Base-by-base conservation (phyloP, 352 stramenopile species). In the Pythium aphanidermatum region DNA sequence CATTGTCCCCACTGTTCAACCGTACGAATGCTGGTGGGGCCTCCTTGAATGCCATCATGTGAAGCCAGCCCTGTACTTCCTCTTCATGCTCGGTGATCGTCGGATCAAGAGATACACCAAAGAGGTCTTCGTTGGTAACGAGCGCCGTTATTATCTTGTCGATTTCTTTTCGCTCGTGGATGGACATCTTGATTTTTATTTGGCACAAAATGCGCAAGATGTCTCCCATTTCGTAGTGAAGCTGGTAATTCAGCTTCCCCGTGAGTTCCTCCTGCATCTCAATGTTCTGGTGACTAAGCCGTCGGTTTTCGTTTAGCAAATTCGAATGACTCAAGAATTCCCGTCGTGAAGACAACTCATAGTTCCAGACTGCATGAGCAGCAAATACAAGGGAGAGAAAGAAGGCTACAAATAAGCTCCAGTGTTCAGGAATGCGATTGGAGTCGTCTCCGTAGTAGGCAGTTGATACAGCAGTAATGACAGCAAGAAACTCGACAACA, bases 191-290 rank as follows among this genome's bases (percentile, higher is more conserved):
- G 27, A 83, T 40, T 39, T 86, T 86, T 26, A 86, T 66, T 39
- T 83, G 70, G 38, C 70, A 86, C 11, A 86, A 46, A 33, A 86
- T 75, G n/a, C 70, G 70, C 26, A 86, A 35, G 27, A 86, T 83
- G 44, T 83, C 74, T 23, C 68, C 70, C 74, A 86, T 86, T 46
- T 85, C 73, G 54, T 85, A 85, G 34, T 85, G 70, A 19, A 85
- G 34, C 28, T 85, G 68, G 35, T 81, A 81, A 47, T 78, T 73
- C 3, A 76, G 58, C 23, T 85, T 85, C 8, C 54, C 63, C 3
- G 70, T 75, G 14, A 85, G 58, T 17, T 85, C 70, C 34, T 83
- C 73, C 31, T 83, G 78, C 49, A 81, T 78, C 42, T 80, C 68
- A 17, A 85, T 65, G 55, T 85, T 85, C 30, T 74, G 68, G 40